These are phyloP conservation scores for Phytophthora tentaculata DNA, from an alignment of 352 stramenopile genomes.

Conservation along the genomic window DNA sequence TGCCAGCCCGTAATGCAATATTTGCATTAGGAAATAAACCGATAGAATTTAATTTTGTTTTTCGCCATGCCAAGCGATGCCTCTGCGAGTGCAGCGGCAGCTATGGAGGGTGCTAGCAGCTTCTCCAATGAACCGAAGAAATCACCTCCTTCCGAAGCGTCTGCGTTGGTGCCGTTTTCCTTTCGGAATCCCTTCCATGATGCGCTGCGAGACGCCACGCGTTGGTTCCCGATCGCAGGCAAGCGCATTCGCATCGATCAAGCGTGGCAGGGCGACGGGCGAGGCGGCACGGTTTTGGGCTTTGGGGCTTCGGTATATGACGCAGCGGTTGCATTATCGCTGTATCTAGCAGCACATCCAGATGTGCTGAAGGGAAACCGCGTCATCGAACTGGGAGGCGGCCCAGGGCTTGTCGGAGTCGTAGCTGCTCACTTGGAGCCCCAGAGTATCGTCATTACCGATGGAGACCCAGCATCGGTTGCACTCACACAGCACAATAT, in stretches of 20 bases:
- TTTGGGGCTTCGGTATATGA: constrained; percentile 89
- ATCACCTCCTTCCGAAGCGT: constrained; percentile 4
- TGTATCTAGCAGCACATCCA: constrained; percentile 73
- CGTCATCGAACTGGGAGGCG: constrained; percentile 78
- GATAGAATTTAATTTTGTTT: constrained; percentile 24
- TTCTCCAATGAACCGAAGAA: constrained; percentile 1
- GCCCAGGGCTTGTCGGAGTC: constrained; percentile 75
- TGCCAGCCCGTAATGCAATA: constrained; percentile 24
- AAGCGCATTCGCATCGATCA: constrained; percentile 72
- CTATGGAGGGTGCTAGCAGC: constrained; percentile 21
- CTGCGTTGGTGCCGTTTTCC: constrained; percentile 71
- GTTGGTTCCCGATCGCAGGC: constrained; percentile 72
- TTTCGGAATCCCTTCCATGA: constrained; percentile 82
- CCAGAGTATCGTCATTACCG: constrained; percentile 60
- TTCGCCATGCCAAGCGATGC: constrained; percentile 6
- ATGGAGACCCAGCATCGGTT: constrained; percentile 77
- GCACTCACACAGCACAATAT: constrained; percentile 72
- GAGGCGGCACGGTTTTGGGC: constrained; percentile 69
- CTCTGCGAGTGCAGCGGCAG: constrained; percentile 14
- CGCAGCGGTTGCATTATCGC: constrained; percentile 72
- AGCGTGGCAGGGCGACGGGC: constrained; percentile 79
- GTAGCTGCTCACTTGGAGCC: constrained; percentile 63
- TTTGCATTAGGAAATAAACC: constrained; percentile 32
- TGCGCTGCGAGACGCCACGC: constrained; percentile 63
- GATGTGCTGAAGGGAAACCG: constrained; percentile 57